Evolutionary conservation across 352 stramenopile species (phyloP).

Genomic region (Phytophthora brassicae): DNA sequence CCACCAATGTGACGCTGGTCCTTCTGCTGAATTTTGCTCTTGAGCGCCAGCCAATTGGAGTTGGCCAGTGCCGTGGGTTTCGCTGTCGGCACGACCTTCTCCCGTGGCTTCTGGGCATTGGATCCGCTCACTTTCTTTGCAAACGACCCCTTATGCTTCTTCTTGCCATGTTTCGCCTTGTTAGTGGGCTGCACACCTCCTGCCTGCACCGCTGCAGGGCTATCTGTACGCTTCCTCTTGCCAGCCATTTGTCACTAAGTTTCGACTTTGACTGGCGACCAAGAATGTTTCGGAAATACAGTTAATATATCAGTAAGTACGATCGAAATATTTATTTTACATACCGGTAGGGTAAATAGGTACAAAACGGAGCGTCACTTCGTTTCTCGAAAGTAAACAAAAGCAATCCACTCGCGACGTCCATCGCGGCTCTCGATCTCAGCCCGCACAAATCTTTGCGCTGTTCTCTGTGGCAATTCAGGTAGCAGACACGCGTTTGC

Average conservation of each 20-base stretch:
- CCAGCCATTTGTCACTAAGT: slow-evolving; percentile 25
- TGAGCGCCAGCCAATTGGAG: slow-evolving; percentile 78
- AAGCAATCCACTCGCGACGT: no score
- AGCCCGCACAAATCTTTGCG: neutral
- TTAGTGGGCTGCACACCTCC: neutral
- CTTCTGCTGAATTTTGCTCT: slow-evolving; percentile 65
- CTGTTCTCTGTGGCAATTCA: neutral
- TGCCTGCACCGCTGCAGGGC: neutral
- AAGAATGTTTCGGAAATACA: neutral
- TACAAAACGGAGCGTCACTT: slow-evolving; percentile 1
- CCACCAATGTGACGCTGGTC: slow-evolving; percentile 13
- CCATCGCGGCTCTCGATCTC: neutral
- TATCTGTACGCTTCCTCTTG: slow-evolving; percentile 37
- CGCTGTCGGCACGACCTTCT: slow-evolving; percentile 15
- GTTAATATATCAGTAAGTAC: neutral
- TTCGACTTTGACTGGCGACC: slow-evolving; percentile 17
- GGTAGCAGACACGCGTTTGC: slow-evolving; percentile 3
- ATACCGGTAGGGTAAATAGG: no score
- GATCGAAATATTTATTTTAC: neutral
- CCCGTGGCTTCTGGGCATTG: slow-evolving; percentile 20
- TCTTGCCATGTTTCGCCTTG: slow-evolving; percentile 11
- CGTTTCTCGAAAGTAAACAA: slow-evolving; percentile 18
- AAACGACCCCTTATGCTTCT: slow-evolving; percentile 12
- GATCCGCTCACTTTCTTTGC: slow-evolving; percentile 23
- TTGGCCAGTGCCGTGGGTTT: slow-evolving; percentile 39